Percentiles rank a stretch among this genome's conserved stretches.
Evolutionary conservation across 2,329 filamentous ascomycete species (phyloP).

Genomic region (Allantophomopsis lycopodina): DNA sequence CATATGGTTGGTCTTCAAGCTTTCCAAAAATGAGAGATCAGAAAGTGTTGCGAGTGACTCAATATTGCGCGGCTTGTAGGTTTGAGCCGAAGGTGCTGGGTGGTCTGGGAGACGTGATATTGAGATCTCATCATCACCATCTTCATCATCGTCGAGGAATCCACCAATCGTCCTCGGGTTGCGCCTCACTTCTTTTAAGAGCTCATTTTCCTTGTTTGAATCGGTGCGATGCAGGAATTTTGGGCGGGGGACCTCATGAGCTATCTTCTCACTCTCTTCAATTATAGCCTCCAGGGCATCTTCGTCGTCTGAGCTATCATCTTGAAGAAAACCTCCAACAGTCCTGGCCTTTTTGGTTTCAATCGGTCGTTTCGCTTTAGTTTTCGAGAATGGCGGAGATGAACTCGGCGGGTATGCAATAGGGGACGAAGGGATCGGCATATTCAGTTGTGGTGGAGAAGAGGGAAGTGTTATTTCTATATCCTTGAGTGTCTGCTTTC

Average conservation of each 20-base stretch:
- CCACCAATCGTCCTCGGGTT: slow-evolving; percentile 4
- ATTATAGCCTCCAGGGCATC: too few relatives aligned
- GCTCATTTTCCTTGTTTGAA: background rate
- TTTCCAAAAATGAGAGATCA: slow-evolving; percentile 5
- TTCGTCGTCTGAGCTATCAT: slow-evolving; percentile 24
- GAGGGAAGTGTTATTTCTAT: slow-evolving; percentile 13
- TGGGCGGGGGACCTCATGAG: background rate
- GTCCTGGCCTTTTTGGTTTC: slow-evolving; percentile 19
- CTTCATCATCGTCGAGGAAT: slow-evolving; percentile 5
- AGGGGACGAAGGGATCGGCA: slow-evolving; percentile 48
- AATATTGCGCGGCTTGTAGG: background rate
- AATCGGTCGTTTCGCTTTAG: slow-evolving; percentile 18
- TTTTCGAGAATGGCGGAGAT: slow-evolving; percentile 21
- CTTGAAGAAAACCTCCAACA: slow-evolving; percentile 28
- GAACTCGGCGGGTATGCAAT: slow-evolving; percentile 22
- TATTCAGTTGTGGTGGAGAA: slow-evolving; percentile 25
- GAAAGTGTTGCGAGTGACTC: background rate
- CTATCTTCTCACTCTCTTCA: slow-evolving; percentile 15
- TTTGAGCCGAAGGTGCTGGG: background rate
- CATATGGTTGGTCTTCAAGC: slow-evolving; percentile 2
- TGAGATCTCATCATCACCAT: slow-evolving; percentile 1
- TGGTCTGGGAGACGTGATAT: background rate
- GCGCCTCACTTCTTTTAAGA: background rate
- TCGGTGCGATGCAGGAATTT: background rate
- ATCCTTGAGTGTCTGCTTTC: slow-evolving; percentile 4